A percentile compares a stretch with the other conserved stretches of the same genome.
Conservation (phyloP, 768 basidiomycete genomes). For the Leccinum barrowsii region DNA sequence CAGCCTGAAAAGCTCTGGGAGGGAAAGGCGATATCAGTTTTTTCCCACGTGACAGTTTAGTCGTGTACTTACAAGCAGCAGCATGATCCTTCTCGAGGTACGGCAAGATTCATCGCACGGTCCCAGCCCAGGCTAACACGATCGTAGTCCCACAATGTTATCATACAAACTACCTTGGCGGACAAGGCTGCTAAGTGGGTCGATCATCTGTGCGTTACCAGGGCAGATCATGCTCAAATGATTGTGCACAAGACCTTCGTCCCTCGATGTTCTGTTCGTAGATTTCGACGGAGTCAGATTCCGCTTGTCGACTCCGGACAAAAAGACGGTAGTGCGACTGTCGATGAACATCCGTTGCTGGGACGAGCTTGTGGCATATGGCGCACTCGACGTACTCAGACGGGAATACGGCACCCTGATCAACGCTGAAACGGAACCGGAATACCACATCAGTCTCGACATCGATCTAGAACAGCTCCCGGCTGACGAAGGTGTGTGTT, state of each 20-base stretch:
- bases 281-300: constrained; percentile 98
- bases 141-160: constrained; percentile 80
- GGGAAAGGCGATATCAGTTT: constrained; percentile 20
- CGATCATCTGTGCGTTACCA: background rate
- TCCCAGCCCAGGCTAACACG: constrained; percentile 6
- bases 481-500: constrained; percentile 63
- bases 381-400: constrained; percentile 72
- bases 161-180: constrained; percentile 84
- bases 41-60: constrained; percentile 28
- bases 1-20: constrained; percentile 17
- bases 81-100: constrained; percentile 88
- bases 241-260: constrained; percentile 64
- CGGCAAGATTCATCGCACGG: background rate
- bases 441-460: constrained; percentile 84
- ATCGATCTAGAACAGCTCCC: constrained; percentile 89
- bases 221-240: constrained; percentile 8
- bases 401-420: constrained; percentile 82
- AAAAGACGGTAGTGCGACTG: constrained; percentile 76
- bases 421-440: constrained; percentile 66
- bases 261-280: constrained; percentile 93
- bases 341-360: constrained; percentile 99
- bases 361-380: constrained; percentile 87
- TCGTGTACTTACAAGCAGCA: background rate
- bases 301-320: constrained; percentile 83
- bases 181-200: constrained; percentile 85